Base-by-base conservation (phyloP, 2,329 filamentous ascomycete genomes). In the Coniella vitis region DNA sequence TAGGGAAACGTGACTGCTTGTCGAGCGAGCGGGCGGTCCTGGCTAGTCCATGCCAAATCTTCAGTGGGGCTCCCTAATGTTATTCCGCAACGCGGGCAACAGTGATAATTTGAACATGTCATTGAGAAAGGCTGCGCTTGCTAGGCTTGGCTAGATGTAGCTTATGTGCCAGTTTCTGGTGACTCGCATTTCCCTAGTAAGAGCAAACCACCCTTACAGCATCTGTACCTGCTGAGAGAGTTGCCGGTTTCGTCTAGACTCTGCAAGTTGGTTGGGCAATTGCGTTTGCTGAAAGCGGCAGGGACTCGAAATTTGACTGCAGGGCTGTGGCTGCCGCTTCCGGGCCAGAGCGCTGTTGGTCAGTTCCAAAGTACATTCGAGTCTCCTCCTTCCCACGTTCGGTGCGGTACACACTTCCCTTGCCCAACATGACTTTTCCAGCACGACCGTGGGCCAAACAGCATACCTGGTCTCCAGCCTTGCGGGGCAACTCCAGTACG, bases 241-340 rank as follows among this genome's bases (percentile, higher is more conserved):
- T 39, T 34, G 37, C 36, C 44, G 16, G 2, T 35, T 39, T 14
- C 29, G 25, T 47, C 14, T 22, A 39, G 35, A 45, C 39, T 41
- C 42, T 46, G 44, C 19, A 17, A 38, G 40, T 48, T 51, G 36
- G 49, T 48, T 48, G 49, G 45, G 41, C 45, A 39, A 22, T 41
- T 35, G 29, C 19, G 19, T 35, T 45, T 44, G 39, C 45, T 41
- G 43, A 29, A 51, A 44, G 45, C 49, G 29, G 29, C 25, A 42
- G 32, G 40, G 40, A 4, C 12, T 19, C 17, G 38, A 29, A n/a
- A 41, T 21, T 21, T 41, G 17, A 25, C 29, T n/a, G 29, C 38
- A 41, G 22, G 20, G 21, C 7, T 17, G 38, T 40, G 22, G 38
- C 38, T 40, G 38, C n/a, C 38, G 38, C 38, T 41, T 41, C 7